Evolutionary conservation across 441 rosid genomes (phyloP).

Genomic region (Pelargonium myrrhifolium): DNA sequence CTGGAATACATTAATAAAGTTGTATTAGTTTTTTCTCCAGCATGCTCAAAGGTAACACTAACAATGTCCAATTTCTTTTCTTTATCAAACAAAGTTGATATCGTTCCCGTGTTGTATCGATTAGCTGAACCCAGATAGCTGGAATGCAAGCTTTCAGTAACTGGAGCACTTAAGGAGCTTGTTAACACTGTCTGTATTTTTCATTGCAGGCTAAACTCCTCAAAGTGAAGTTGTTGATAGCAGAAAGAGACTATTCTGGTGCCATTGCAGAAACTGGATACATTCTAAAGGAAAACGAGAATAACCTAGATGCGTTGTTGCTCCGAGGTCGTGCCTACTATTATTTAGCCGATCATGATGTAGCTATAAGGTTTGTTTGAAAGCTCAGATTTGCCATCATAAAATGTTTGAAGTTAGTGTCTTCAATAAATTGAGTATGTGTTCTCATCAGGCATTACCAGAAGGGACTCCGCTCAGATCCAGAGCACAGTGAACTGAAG

Average conservation of each 20-base stretch:
- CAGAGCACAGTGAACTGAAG: slow-evolving; percentile 88
- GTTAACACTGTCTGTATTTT: slow-evolving; percentile 12
- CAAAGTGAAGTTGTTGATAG: slow-evolving; percentile 62
- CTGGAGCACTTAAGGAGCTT: background rate
- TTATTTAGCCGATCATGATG: slow-evolving; percentile 94
- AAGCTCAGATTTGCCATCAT: background rate
- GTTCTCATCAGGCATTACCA: slow-evolving; percentile 74
- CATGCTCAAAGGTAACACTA: slow-evolving; percentile 64
- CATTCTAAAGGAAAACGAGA: slow-evolving; percentile 85
- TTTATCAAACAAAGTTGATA: background rate
- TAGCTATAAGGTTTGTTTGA: slow-evolving; percentile 66
- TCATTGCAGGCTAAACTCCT: slow-evolving; percentile 72
- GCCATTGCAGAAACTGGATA: slow-evolving; percentile 75
- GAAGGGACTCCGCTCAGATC: slow-evolving; percentile 92
- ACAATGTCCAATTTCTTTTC: slow-evolving; percentile 1
- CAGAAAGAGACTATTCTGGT: slow-evolving; percentile 67
- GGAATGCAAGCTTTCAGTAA: background rate
- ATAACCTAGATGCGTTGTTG: slow-evolving; percentile 76
- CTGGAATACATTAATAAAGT: slow-evolving; percentile 77
- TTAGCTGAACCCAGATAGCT: background rate
- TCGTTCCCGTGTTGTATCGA: background rate
- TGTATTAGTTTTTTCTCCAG: slow-evolving; percentile 85
- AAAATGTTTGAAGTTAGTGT: slow-evolving; percentile 12
- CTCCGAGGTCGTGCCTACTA: slow-evolving; percentile 96
- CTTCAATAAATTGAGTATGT: slow-evolving; percentile 11